These are phyloP conservation scores for Cicer chorassanicum DNA, from an alignment of 306 rosid genomes.

Conservation along the genomic window DNA sequence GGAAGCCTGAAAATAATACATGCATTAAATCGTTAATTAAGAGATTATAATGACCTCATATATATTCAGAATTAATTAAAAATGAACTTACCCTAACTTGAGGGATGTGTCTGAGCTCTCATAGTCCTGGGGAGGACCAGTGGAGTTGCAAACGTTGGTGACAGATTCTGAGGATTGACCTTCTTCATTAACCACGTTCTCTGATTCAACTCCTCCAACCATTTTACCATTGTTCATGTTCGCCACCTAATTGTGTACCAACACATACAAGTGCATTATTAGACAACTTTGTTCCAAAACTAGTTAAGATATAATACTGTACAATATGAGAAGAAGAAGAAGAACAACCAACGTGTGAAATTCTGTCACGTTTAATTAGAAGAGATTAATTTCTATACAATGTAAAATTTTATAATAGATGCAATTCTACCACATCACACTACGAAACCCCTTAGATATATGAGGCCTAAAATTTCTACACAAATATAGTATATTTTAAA, in stretches of 20 bases:
- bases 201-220: conserved; percentile 54
- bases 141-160: conserved; percentile 67
- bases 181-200: conserved; percentile 56
- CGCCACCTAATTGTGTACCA: conserved; percentile 46
- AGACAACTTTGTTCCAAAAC: not conserved
- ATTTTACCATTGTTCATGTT: conserved; percentile 44
- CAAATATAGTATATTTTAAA: too few relatives aligned
- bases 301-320: not conserved
- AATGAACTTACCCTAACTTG: conserved; percentile 71
- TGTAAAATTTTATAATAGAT: too few relatives aligned
- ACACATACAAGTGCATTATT: not conserved
- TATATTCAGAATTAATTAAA: not conserved
- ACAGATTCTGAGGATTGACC: conserved; percentile 92
- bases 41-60: not conserved
- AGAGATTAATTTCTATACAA: too few relatives aligned
- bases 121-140: conserved; percentile 66
- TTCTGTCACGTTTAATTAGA: not conserved
- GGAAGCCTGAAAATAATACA: conserved; percentile 60
- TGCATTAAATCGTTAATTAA: not conserved
- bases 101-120: conserved; percentile 89
- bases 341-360: not conserved
- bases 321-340: not conserved
- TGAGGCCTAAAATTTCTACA: too few relatives aligned
- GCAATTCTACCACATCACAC: too few relatives aligned
- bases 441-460: too few relatives aligned